Base-by-base conservation (phyloP, 345 rosid species). In the Citrus hindsii region DNA sequence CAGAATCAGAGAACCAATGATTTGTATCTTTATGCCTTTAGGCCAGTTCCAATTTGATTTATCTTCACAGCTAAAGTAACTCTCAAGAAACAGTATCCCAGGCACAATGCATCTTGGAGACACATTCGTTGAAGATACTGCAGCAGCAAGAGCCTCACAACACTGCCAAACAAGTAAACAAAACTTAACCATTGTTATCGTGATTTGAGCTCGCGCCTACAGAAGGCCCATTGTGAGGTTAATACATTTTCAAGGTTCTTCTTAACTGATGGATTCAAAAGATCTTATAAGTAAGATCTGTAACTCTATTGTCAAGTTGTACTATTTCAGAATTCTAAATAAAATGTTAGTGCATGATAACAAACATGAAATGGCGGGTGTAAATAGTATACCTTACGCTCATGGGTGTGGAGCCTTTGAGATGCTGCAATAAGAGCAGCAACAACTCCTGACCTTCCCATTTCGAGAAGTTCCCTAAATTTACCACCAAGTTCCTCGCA, bases 361-460 rank as follows among this genome's bases (percentile, higher is more conserved):
- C 24, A 76, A 79, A 18, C 56, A 77, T 32, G 37, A 66, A 75
- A 22, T 27, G 28, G 64, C 51, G 32, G 55, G n/a, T 48, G 25
- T 25, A 74, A 73, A 33, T 60, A 25, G 25, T 77, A 25, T 58
- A 97, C 98, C 98, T 94, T 84, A 14, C 74, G 82, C 75, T 87
- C 93, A 84, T 86, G 87, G 78, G 90, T 83, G 27, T 85, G 83
- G 85, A 92, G 94, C 90, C 90, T 91, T 79, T 90, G 94, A 84
- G 89, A 79, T 35, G 87, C 89, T 4, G 95, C 95, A 82, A 97
- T 80, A 18, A 97, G 82, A 35, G 91, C 89, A 70, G 94, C 98
- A 84, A 94, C 85, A 78, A 97, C 98, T 85, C 94, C 98, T 35
- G 99, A 78, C 82, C 84, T 90, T 79, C 98, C 98, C 94, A 91